Percentiles rank a stretch among this genome's conserved stretches.
Evolutionary conservation across 805 yeast species (phyloP).

Genomic region (Yamadazyma scolyti): DNA sequence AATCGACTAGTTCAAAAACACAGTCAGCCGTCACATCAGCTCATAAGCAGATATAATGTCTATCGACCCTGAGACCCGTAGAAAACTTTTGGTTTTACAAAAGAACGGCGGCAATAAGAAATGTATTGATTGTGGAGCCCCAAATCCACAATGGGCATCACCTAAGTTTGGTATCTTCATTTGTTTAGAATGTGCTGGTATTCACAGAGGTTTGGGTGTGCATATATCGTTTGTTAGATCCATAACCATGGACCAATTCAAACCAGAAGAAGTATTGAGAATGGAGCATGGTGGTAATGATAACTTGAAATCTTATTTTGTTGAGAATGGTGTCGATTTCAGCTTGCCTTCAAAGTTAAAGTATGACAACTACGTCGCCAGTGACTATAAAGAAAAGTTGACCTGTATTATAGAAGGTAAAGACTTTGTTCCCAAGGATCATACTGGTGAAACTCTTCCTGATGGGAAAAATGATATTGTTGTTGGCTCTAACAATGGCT

Average conservation of each 20-base stretch:
- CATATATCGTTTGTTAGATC: constrained; percentile 95
- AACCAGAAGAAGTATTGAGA: constrained; percentile 80
- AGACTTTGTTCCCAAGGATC: constrained; percentile 65
- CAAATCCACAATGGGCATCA: constrained; percentile 99
- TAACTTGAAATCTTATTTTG: constrained; percentile 65
- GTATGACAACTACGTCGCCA: constrained; percentile 89
- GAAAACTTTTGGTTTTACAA: constrained; percentile 71
- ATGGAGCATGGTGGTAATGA: constrained; percentile 96
- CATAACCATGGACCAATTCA: constrained; percentile 98
- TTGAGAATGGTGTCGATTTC: constrained; percentile 65
- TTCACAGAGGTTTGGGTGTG: constrained; percentile 93
- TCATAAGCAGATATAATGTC: constrained; percentile 61
- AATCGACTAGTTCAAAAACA: no score
- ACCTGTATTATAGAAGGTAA: constrained; percentile 72
- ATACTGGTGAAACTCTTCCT: constrained; percentile 44
- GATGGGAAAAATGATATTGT: constrained; percentile 7
- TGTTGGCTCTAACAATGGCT: constrained; percentile 1
- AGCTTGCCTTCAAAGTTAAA: constrained; percentile 64
- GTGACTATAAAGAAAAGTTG: constrained; percentile 83
- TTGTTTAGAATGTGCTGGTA: constrained; percentile 97
- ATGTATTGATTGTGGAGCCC: constrained; percentile 92
- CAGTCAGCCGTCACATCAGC: no score
- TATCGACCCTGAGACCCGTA: constrained; percentile 89
- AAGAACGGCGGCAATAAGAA: constrained; percentile 70
- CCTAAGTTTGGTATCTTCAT: constrained; percentile 97